Evolutionary conservation across 108 stramenopile species (phyloP).

Genomic region (Pseudonitzschia multistriata): DNA sequence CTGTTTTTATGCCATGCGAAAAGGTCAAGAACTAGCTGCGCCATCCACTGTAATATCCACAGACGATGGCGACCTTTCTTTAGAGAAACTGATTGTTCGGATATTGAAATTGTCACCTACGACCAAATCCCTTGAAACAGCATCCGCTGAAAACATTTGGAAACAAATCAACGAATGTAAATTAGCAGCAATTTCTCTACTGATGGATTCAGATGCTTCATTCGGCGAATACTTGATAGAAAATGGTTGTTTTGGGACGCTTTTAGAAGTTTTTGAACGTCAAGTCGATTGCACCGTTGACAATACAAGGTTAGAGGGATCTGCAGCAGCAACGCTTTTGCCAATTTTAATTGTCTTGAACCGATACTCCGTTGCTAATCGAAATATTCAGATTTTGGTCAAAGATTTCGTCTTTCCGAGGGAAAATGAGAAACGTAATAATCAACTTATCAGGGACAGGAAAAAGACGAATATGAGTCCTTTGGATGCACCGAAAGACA

Average conservation of each 20-base stretch:
- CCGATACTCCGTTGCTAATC: conserved; percentile 41
- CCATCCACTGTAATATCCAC: background rate
- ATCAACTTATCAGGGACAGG: conserved; percentile 16
- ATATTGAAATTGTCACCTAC: conserved; percentile 23
- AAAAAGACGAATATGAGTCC: conserved; percentile 68
- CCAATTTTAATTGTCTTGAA: conserved; percentile 68
- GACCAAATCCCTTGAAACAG: background rate
- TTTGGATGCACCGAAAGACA: conserved; percentile 75
- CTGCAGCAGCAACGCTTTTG: conserved; percentile 47
- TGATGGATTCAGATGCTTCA: conserved; percentile 53
- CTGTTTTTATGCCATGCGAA: conserved; percentile 55
- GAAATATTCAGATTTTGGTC: conserved; percentile 30
- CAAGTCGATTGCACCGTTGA: conserved; percentile 58
- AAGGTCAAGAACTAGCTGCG: conserved; percentile 24
- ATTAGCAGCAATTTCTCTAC: conserved; percentile 54
- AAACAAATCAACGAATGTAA: conserved; percentile 46
- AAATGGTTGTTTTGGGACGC: conserved; percentile 4
- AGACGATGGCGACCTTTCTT: background rate
- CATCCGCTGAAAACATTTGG: conserved; percentile 16
- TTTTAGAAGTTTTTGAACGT: conserved; percentile 35
- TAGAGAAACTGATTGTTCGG: conserved; percentile 12
- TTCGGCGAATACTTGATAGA: conserved; percentile 37
- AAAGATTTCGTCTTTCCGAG: conserved; percentile 65
- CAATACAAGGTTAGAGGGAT: conserved; percentile 48
- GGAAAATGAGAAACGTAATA: conserved; percentile 28